Evolutionary conservation across 768 basidiomycete genomes (phyloP), one percentile per base, ranked within the genome.

Genomic region (Chiua virens): DNA sequence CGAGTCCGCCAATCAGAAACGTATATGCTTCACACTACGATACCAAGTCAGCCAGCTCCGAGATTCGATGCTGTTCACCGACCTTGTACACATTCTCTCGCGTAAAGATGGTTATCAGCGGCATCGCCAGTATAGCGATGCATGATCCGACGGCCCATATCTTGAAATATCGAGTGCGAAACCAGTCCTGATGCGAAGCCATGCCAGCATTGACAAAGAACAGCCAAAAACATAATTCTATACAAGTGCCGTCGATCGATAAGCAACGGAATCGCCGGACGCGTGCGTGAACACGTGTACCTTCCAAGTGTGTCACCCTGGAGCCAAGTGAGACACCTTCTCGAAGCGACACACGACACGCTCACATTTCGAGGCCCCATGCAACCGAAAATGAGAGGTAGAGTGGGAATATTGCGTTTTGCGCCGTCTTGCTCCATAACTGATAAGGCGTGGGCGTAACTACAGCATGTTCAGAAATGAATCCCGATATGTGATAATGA

Each of bases 191-290:
- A 54, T 86, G 80, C 2, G n/a, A n/a, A n/a, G 68, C 66, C 1
- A 82, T 75, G 18, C 79, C 74, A 1, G 86, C 73, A 50, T 87
- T 87, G 43, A 92, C 73, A 34, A 93, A 79, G 72, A 89, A 93
- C 13, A 92, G 70, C 90, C 91, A 92, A 65, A 93, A 93, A 60
- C 88, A 92, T 1, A 92, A 75, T 59, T 93, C 90, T 90, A 50
- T 8, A 20, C 28, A 36, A 10, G 11, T 8, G n/a, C 34, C n/a
- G n/a, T n/a, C n/a, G 8, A 22, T 37, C 18, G 45, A 44, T 52
- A 37, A 50, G 45, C 44, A 1, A 1, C n/a, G 34, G 11, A 22
- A 11, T n/a, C 27, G 42, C 20, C 9, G 20, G 8, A 5, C n/a
- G 9, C 11, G 21, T 15, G 13, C 15, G 42, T 38, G 30, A 17